Base-by-base conservation (phyloP, 305 asterid genomes). In the Lippia alba region DNA sequence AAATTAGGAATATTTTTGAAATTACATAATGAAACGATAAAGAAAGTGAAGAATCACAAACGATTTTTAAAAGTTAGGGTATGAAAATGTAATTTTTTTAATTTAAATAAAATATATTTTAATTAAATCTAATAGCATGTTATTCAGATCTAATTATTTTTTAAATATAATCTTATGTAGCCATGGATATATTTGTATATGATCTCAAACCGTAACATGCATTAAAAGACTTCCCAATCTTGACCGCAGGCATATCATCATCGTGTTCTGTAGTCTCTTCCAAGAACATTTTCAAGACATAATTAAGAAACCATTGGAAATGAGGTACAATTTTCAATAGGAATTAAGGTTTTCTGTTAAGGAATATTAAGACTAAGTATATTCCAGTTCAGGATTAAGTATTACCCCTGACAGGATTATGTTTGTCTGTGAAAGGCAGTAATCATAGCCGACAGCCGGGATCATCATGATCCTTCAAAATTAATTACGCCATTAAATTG, bases 401-500 rank as follows among this genome's bases (percentile, higher is more conserved):
- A n/a, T n/a, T n/a, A n/a, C n/a, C n/a, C n/a, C n/a, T n/a, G n/a
- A 59, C 44, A 45, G 17, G 33, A 76, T 76, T 51, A 64, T 69
- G 73, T 36, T 30, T 79, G 78, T 71, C 66, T 10, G 71, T 51
- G 51, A 68, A 49, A 41, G 69, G 61, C 79, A 66, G 2, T 62
- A 34, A 66, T 71, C 67, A 60, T 67, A 58, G 79, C 80, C 77
- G 80, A 79, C 83, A 79, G 39, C 50, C 64, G 66, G 66, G 69
- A 79, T 74, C 50, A 54, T 16, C 61, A 6, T 56, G 71, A 69
- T 78, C 63, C 41, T 40, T 61, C 36, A 48, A 61, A 4, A 73
- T 73, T 61, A 70, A 76, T 68, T 60, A 58, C 12, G 36, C 18
- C 30, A 34, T 66, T 51, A 59, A 78, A 8, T 65, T 44, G 50